These are phyloP conservation scores for Paecilomyces sp. DNA, from an alignment of 2,329 filamentous ascomycete genomes.

Conservation along the genomic window DNA sequence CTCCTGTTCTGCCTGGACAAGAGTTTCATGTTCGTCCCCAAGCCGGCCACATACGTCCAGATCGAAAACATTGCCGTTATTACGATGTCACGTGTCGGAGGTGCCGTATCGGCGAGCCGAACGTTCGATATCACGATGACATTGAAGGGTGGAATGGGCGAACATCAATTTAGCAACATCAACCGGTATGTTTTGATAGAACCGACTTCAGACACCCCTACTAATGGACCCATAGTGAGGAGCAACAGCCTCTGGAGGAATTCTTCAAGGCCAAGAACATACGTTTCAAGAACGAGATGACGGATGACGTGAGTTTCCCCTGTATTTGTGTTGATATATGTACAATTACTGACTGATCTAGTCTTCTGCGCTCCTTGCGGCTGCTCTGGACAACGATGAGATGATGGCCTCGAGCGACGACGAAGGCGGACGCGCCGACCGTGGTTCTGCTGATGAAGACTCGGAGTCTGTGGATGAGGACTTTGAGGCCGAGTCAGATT, in stretches of 20 bases:
- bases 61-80: conserved; percentile 89
- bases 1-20: conserved; percentile 96
- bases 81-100: conserved; percentile 92
- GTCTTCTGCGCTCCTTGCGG: conserved; percentile 60
- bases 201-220: conserved; percentile 5
- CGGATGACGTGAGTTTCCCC: conserved; percentile 68
- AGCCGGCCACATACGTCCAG: conserved; percentile 93
- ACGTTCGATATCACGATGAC: conserved; percentile 96
- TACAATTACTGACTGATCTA: conserved; percentile 24
- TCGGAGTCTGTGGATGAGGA: conserved; percentile 94
- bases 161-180: conserved; percentile 98
- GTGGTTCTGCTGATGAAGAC: conserved; percentile 91
- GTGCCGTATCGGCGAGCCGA: conserved; percentile 84
- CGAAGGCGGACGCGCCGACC: conserved; percentile 63
- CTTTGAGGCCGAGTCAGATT: conserved; percentile 86
- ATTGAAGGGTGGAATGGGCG: conserved; percentile 77
- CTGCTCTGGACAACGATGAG: conserved; percentile 74
- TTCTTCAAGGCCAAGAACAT: conserved; percentile 97
- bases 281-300: conserved; percentile 97
- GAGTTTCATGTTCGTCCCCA: conserved; percentile 98
- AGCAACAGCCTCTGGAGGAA: conserved; percentile 89
- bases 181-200: conserved; percentile 55
- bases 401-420: conserved; percentile 81
- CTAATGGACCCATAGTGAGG: conserved; percentile 52
- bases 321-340: neutral